Evolutionary conservation across 257 asterid species (phyloP).

Genomic region (Eustoma russellianum): DNA sequence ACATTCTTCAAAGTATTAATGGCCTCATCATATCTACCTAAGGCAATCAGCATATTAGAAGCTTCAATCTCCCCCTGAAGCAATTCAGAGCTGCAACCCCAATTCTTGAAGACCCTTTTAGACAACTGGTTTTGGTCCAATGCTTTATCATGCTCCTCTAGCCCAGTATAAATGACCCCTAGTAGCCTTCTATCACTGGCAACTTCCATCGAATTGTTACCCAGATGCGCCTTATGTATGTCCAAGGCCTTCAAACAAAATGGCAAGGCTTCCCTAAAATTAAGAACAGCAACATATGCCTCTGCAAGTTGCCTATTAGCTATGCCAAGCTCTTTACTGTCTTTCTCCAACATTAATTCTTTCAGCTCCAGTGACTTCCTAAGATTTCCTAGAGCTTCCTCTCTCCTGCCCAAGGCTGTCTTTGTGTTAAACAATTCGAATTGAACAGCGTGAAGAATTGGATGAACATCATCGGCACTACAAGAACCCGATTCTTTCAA

Average conservation of each 20-base stretch:
- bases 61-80: conserved; percentile 89
- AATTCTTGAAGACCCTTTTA: conserved; percentile 63
- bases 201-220: conserved; percentile 78
- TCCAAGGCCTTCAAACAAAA: conserved; percentile 82
- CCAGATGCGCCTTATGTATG: conserved; percentile 52
- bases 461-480: conserved; percentile 40
- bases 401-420: conserved; percentile 87
- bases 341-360: conserved; percentile 55
- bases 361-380: conserved; percentile 71
- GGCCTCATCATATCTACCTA: conserved; percentile 74
- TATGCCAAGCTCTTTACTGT: conserved; percentile 71
- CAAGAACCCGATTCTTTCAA: conserved; percentile 41
- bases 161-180: conserved; percentile 78
- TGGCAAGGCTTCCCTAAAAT: conserved; percentile 65
- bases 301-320: conserved; percentile 82
- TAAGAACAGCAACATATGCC: conserved; percentile 68
- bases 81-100: conserved; percentile 75
- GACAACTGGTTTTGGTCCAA: conserved; percentile 80
- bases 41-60: conserved; percentile 85
- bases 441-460: conserved; percentile 68
- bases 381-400: conserved; percentile 76
- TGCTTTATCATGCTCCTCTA: conserved; percentile 75
- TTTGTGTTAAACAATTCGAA: conserved; percentile 68
- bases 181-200: conserved; percentile 82
- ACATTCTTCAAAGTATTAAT: conserved; percentile 61